Conservation (phyloP, 2,329 filamentous ascomycete species). For the Endoconidiophora laricicola region DNA sequence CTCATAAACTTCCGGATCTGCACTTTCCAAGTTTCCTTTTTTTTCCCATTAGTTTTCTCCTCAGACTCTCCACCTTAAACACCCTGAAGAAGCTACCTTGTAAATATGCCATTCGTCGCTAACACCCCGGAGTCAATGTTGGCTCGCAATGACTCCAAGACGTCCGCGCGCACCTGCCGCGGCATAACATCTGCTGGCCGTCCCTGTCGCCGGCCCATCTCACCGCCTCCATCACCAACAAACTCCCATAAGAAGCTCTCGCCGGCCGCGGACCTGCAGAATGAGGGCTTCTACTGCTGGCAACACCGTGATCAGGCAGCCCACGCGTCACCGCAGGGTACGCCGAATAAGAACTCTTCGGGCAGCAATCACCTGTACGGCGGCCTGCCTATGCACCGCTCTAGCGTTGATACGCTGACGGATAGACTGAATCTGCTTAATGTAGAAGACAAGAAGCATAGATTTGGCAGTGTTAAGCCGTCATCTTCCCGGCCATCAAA, state of each 20-base stretch:
- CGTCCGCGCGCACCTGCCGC: conserved; percentile 69
- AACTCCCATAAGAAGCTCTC: conserved; percentile 9
- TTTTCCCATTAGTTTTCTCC: neutral
- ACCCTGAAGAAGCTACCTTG: neutral
- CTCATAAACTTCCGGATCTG: neutral
- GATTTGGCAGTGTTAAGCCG: conserved; percentile 17
- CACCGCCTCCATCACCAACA: conserved; percentile 20
- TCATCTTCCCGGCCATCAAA: conserved; percentile 11
- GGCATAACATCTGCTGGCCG: conserved; percentile 72
- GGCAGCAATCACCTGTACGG: neutral
- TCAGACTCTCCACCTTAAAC: neutral
- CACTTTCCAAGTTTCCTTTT: neutral
- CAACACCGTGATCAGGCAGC: conserved; percentile 81
- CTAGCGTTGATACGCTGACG: conserved; percentile 75
- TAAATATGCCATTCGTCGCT: conserved; percentile 25
- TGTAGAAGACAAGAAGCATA: conserved; percentile 30
- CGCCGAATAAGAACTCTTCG: conserved; percentile 22
- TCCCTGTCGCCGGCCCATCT: conserved; percentile 57
- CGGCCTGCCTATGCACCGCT: conserved; percentile 41
- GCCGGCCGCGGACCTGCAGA: conserved; percentile 22
- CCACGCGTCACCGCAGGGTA: conserved; percentile 26
- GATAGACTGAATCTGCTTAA: conserved; percentile 63
- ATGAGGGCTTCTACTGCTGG: conserved; percentile 68
- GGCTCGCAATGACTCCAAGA: conserved; percentile 64
- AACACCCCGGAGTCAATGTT: conserved; percentile 16